phyloP scores from a whole-genome alignment of 2,329 filamentous ascomycete species.

The Fusarium tupiense region DNA sequence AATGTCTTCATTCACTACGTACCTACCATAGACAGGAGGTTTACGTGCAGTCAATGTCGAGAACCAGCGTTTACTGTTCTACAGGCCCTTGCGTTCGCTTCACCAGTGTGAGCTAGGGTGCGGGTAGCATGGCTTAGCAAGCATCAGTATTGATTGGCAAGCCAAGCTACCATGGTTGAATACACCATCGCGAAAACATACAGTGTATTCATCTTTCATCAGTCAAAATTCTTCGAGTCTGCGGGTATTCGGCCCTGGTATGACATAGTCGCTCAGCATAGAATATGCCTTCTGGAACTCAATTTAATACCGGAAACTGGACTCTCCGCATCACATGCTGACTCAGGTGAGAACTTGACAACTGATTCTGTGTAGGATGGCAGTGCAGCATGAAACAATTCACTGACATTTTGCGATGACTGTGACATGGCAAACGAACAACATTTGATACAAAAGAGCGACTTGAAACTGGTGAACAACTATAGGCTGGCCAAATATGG shows the following conservation, averaged over 20 bases:
- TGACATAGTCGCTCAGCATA: background rate
- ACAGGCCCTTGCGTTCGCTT: constrained; percentile 27
- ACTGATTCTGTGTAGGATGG: constrained; percentile 10
- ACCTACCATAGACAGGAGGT: constrained; percentile 7
- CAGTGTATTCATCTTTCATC: background rate
- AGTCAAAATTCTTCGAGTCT: background rate
- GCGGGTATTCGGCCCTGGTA: background rate
- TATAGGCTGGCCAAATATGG: background rate
- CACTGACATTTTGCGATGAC: background rate
- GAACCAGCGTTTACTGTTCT: constrained; percentile 23
- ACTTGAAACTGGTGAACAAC: background rate
- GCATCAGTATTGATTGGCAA: constrained; percentile 17
- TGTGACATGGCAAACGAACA: constrained; percentile 11
- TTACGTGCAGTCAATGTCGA: constrained; percentile 23
- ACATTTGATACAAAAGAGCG: background rate
- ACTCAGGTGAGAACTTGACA: constrained; percentile 30
- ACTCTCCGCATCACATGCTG: constrained; percentile 7
- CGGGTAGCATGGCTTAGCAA: constrained; percentile 26
- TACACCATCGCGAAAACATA: constrained; percentile 14
- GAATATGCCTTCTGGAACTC: background rate
- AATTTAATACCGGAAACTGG: constrained; percentile 15
- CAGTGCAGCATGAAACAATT: constrained; percentile 23
- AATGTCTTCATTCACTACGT: constrained; percentile 9
- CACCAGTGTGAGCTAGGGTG: constrained; percentile 30
- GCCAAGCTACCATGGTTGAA: background rate